Percentiles rank a stretch among this genome's conserved stretches.
phyloP scores from a whole-genome alignment of 768 basidiomycete genomes.

The Cubamyces lactineus region DNA sequence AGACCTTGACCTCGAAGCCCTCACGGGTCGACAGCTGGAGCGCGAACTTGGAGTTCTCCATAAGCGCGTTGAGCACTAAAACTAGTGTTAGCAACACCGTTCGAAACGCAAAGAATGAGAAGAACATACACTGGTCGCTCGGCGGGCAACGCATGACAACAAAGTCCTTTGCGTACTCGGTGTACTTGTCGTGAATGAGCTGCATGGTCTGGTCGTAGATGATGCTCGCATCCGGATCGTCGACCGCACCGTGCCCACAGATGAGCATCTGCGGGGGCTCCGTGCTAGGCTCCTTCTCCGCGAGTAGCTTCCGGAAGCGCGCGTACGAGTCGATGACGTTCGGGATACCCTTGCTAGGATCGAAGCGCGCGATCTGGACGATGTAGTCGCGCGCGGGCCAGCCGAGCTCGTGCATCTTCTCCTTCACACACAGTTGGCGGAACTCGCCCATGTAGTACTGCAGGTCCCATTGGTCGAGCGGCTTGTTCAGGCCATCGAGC shows the following conservation, averaged over 20 bases:
- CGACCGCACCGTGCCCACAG: conserved; percentile 92
- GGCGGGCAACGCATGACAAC: conserved; percentile 68
- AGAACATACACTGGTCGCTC: conserved; percentile 74
- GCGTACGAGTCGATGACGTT: conserved; percentile 87
- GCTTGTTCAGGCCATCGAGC: conserved; percentile 95
- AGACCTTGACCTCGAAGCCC: conserved; percentile 97
- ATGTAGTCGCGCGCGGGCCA: conserved; percentile 88
- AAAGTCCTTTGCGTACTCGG: conserved; percentile 44
- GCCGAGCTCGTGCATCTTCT: conserved; percentile 77
- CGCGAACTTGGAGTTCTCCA: conserved; percentile 88
- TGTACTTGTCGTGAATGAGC: conserved; percentile 47
- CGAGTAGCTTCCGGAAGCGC: conserved; percentile 73
- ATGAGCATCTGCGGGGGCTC: conserved; percentile 77
- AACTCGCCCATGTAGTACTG: conserved; percentile 91
- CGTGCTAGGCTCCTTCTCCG: conserved; percentile 45
- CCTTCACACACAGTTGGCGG: conserved; percentile 75
- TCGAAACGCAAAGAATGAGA: not conserved
- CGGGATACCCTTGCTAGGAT: conserved; percentile 84
- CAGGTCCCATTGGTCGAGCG: conserved; percentile 77
- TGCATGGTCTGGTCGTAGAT: conserved; percentile 82
- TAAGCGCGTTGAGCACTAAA: conserved; percentile 80
- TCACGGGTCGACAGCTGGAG: conserved; percentile 92
- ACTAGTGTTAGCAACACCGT: conserved; percentile 9
- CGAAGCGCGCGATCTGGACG: conserved; percentile 93
- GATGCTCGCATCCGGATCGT: conserved; percentile 93